Base-by-base conservation (phyloP, 352 stramenopile genomes). In the Globisporangium sylvaticum region DNA sequence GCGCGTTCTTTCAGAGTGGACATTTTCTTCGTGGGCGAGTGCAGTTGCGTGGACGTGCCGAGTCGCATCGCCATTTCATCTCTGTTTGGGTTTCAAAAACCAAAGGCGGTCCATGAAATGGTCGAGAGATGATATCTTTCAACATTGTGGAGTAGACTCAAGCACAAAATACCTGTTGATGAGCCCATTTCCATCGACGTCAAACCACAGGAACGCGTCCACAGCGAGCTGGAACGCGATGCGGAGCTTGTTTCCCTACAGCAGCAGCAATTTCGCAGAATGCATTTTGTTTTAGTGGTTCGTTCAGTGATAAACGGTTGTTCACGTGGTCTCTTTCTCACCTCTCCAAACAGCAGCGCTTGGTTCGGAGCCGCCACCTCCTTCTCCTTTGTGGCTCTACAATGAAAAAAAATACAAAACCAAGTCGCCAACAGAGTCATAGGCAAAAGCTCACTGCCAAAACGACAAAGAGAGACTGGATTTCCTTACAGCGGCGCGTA, bases 151-250 rank as follows among this genome's bases (percentile, higher is more conserved):
- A 20, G 7, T 12, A 48, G 39, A 20, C 8, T 15, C 22, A 24
- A 20, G 24, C 39, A 50, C 6, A 1, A 48, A 72, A 5, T 66
- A 89, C 84, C 79, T 73, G 64, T 91, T 90, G 74, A 96, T 95
- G 22, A 82, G 62, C 0, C 89, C 89, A 54, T 83, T 81, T 15
- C 88, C 87, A 46, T 92, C 81, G 2, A 84, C 76, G 53, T 96
- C 89, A 71, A 96, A 96, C 81, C 84, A 92, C 44, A 96, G 63
- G 66, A 94, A 96, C 10, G 88, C 84, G 44, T 96, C 88, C 32
- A 95, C 77, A 1, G 85, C 83, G 34, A 96, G 73, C 54, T 95
- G 83, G 66, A 94, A 95, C 1, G 83, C 87, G 24, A 90, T 76
- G 20, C 84, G 80, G 24, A 94, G 71, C 61, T 92, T 94, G 69